A percentile compares a stretch with the other conserved stretches of the same genome.
These are phyloP conservation scores for Phaffomyces opuntiae DNA, from an alignment of 805 yeast species.

Conservation along the genomic window DNA sequence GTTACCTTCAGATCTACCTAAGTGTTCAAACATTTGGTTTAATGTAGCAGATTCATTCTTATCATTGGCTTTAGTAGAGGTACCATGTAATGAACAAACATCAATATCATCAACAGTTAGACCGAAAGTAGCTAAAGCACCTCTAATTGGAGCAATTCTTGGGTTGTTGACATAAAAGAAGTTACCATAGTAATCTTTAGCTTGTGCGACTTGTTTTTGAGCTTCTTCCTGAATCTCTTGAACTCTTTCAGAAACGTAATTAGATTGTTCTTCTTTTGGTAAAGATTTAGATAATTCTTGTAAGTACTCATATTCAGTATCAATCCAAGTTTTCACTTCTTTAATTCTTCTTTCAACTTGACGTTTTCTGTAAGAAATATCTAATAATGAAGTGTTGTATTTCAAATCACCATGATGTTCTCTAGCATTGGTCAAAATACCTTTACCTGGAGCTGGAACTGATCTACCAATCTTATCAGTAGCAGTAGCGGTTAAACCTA, in stretches of 20 bases:
- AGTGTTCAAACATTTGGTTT: conserved; percentile 86
- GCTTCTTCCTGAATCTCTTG: conserved; percentile 87
- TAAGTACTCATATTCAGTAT: conserved; percentile 64
- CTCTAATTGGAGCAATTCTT: conserved; percentile 94
- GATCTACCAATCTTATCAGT: conserved; percentile 98
- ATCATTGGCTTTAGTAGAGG: conserved; percentile 97
- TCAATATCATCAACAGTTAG: conserved; percentile 91
- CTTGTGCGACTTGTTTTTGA: conserved; percentile 74
- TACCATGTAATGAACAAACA: conserved; percentile 98
- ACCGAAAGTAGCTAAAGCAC: conserved; percentile 91
- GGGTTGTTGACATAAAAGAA: conserved; percentile 88
- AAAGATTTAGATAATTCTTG: conserved; percentile 60
- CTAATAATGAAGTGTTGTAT: conserved; percentile 73
- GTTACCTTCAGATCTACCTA: conserved; percentile 97
- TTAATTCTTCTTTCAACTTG: conserved; percentile 73
- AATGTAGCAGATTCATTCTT: conserved; percentile 94
- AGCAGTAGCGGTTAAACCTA: conserved; percentile 94
- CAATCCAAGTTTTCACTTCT: conserved; percentile 83
- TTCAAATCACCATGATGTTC: conserved; percentile 80
- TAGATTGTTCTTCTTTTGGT: conserved; percentile 42
- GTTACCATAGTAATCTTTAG: conserved; percentile 93
- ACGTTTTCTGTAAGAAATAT: conserved; percentile 88
- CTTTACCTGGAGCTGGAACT: conserved; percentile 99
- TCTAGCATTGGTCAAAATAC: conserved; percentile 96
- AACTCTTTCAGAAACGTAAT: conserved; percentile 72